Evolutionary conservation across 495 filamentous ascomycete species (phyloP).

Genomic region (Parachaetomium inaequale): DNA sequence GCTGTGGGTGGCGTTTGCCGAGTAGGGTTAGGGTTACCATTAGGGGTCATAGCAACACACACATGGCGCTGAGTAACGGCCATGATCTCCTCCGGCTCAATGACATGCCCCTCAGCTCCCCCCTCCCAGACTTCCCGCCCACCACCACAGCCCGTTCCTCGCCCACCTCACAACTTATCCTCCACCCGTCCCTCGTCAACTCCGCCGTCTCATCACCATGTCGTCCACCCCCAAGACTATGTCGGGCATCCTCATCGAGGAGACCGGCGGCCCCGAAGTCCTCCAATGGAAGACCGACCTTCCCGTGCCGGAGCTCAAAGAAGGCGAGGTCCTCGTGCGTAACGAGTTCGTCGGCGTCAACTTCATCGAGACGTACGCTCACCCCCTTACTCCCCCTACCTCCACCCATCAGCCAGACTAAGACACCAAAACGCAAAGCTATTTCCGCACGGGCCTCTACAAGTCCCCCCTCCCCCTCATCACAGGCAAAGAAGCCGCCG

Average conservation of each 20-base stretch:
- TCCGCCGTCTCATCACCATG: background rate
- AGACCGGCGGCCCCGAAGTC: conserved; percentile 75
- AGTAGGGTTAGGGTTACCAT: no score
- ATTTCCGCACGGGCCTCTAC: conserved; percentile 91
- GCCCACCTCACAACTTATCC: no score
- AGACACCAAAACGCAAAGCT: conserved; percentile 42
- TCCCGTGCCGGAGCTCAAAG: conserved; percentile 67
- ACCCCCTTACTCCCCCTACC: conserved; percentile 24
- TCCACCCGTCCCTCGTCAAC: no score
- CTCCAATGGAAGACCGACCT: conserved; percentile 70
- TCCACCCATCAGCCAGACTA: background rate
- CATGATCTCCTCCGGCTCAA: no score
- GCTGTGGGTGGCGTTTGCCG: no score
- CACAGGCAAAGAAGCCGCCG: conserved; percentile 77
- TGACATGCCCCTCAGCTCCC: no score
- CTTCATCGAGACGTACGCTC: conserved; percentile 72
- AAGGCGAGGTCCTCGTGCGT: conserved; percentile 75
- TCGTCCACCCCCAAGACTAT: conserved; percentile 54
- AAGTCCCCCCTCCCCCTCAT: conserved; percentile 64
- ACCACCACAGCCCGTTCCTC: no score
- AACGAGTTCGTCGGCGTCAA: conserved; percentile 86
- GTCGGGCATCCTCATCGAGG: conserved; percentile 71
- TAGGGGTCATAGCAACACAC: no score
- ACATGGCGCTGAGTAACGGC: no score
- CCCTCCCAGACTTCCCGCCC: no score